Evolutionary conservation across 257 asterid species (phyloP).

Genomic region (Rauvolfia tetraphylla): DNA sequence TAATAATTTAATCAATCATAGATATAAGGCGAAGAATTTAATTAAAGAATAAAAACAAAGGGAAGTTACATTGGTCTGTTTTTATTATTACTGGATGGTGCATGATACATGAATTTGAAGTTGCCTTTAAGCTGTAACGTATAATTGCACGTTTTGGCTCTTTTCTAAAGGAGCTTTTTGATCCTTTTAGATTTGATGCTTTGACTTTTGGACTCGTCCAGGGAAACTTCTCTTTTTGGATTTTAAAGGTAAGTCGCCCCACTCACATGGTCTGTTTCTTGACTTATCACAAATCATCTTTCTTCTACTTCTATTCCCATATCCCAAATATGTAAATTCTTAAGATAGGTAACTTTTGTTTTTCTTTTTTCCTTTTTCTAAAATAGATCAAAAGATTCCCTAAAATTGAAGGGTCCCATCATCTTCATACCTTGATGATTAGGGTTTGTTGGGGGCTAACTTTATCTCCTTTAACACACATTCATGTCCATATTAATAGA

Average conservation of each 20-base stretch:
- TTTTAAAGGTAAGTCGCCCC: conserved; percentile 70
- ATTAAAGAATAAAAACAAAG: background rate
- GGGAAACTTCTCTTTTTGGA: conserved; percentile 84
- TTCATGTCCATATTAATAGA: conserved; percentile 13
- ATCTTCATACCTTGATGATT: conserved; percentile 51
- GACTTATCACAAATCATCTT: conserved; percentile 34
- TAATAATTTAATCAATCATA: background rate
- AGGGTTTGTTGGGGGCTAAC: conserved; percentile 46
- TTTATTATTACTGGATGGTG: background rate
- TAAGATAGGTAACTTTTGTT: background rate
- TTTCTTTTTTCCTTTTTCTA: background rate
- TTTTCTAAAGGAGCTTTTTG: conserved; percentile 60
- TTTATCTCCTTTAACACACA: conserved; percentile 16
- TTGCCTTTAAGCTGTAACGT: conserved; percentile 23
- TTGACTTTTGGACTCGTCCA: conserved; percentile 67
- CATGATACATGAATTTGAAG: conserved; percentile 21
- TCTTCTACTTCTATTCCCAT: background rate
- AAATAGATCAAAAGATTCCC: conserved; percentile 44
- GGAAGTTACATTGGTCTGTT: background rate
- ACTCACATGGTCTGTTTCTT: conserved; percentile 78
- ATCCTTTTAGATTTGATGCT: conserved; percentile 62
- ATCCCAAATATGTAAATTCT: background rate
- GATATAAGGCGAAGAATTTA: background rate
- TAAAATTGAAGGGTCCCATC: conserved; percentile 49
- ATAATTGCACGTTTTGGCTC: conserved; percentile 68